These are phyloP conservation scores for Verticillium nubilum DNA, from an alignment of 2,329 filamentous ascomycete species.

Conservation along the genomic window DNA sequence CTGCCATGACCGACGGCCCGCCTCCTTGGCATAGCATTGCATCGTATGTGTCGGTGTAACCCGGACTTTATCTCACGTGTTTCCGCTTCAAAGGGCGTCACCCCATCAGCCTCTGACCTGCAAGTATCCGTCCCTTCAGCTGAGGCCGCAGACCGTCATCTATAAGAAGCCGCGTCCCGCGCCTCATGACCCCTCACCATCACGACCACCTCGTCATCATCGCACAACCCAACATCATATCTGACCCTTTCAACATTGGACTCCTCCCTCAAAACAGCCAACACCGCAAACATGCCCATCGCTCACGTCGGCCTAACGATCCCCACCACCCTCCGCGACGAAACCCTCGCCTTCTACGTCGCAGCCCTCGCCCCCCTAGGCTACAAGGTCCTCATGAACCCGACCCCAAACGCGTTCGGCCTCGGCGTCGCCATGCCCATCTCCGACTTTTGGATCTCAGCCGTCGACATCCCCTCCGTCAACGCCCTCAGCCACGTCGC, in stretches of 20 bases:
- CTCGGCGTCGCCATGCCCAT: conserved; percentile 19
- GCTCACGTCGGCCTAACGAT: conserved; percentile 26
- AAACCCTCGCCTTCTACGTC: conserved; percentile 26
- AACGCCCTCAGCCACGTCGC: conserved; percentile 21
- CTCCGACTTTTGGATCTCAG: conserved; percentile 23
- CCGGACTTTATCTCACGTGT: not conserved
- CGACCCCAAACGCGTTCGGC: conserved; percentile 22
- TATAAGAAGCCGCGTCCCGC: not conserved
- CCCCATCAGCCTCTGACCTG: not conserved
- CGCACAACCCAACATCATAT: not conserved
- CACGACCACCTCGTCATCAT: not conserved
- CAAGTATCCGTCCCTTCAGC: not conserved
- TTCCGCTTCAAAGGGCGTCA: not conserved
- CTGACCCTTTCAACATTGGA: too few species aligned
- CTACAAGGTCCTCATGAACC: conserved; percentile 22
- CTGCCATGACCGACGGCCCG: not conserved
- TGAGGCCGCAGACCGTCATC: not conserved
- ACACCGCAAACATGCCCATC: conserved; percentile 23
- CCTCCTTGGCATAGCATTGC: too few species aligned
- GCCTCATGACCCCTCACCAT: not conserved
- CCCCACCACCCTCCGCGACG: conserved; percentile 19
- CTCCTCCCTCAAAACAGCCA: too few species aligned
- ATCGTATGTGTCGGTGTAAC: not conserved
- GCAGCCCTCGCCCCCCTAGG: conserved; percentile 28
- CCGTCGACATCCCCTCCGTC: conserved; percentile 7